These are phyloP conservation scores for Sesbania bispinosa DNA, from an alignment of 306 rosid genomes.

Conservation along the genomic window DNA sequence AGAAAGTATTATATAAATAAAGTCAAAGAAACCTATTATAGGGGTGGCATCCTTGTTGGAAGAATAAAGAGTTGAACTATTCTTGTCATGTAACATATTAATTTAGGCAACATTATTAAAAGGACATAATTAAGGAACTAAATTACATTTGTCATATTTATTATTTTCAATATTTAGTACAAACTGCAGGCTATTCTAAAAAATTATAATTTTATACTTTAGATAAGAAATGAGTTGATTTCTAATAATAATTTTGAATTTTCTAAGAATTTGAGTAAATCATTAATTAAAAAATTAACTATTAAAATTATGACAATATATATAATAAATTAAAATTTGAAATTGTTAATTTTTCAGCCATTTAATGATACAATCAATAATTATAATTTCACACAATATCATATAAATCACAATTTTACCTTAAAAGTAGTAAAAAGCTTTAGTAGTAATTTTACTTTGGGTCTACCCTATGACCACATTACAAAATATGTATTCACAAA, in stretches of 20 bases:
- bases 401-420: too few relatives aligned
- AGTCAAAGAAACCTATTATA: not conserved
- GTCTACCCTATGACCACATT: too few relatives aligned
- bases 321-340: not conserved
- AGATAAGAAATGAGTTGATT: not conserved
- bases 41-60: too few relatives aligned
- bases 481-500: too few relatives aligned
- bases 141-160: not conserved
- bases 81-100: not conserved
- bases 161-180: not conserved
- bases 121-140: not conserved
- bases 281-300: too few relatives aligned
- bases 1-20: too few relatives aligned
- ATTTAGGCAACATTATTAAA: not conserved
- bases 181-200: not conserved
- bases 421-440: not conserved
- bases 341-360: not conserved
- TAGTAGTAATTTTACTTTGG: not conserved
- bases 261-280: too few relatives aligned
- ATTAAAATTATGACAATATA: not conserved
- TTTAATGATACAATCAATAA: too few relatives aligned
- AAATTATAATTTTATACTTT: not conserved
- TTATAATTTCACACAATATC: not conserved
- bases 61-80: not conserved
- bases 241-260: too few relatives aligned